Conservation (phyloP, 1,284 basidiomycete genomes). For the Heterobasidion occidentale region DNA sequence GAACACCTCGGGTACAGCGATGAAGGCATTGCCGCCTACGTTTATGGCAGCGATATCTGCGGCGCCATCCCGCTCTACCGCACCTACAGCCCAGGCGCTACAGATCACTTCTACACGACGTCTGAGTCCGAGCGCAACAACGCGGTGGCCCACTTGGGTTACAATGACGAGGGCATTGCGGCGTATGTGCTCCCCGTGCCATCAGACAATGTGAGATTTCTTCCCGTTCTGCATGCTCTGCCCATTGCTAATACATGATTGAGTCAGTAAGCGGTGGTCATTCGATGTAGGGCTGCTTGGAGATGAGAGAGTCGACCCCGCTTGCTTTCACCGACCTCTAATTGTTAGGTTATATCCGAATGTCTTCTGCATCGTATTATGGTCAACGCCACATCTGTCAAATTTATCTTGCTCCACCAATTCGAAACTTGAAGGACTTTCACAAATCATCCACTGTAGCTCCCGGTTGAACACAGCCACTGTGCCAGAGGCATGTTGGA, state of each 20-base stretch:
- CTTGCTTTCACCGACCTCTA: too few relatives aligned
- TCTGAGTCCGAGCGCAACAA: background rate
- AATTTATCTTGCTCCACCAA: background rate
- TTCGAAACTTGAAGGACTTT: too few relatives aligned
- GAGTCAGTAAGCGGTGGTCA: background rate
- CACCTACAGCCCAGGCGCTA: background rate
- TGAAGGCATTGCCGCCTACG: conserved; percentile 8
- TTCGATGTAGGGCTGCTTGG: too few relatives aligned
- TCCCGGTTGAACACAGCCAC: too few relatives aligned
- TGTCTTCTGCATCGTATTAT: too few relatives aligned
- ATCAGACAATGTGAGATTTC: too few relatives aligned
- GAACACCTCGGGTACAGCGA: conserved; percentile 5
- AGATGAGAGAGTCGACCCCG: too few relatives aligned
- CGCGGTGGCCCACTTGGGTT: background rate
- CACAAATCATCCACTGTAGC: background rate
- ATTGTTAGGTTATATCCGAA: too few relatives aligned
- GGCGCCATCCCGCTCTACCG: conserved; percentile 8
- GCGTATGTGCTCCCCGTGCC: background rate
- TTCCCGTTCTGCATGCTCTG: too few relatives aligned
- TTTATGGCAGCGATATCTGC: background rate
- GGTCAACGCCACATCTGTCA: too few relatives aligned
- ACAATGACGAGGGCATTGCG: background rate
- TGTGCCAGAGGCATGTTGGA: too few relatives aligned
- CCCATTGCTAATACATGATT: too few relatives aligned
- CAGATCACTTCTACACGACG: conserved; percentile 11